Evolutionary conservation across 805 yeast genomes (phyloP).

Genomic region (Starmera pachycereana): DNA sequence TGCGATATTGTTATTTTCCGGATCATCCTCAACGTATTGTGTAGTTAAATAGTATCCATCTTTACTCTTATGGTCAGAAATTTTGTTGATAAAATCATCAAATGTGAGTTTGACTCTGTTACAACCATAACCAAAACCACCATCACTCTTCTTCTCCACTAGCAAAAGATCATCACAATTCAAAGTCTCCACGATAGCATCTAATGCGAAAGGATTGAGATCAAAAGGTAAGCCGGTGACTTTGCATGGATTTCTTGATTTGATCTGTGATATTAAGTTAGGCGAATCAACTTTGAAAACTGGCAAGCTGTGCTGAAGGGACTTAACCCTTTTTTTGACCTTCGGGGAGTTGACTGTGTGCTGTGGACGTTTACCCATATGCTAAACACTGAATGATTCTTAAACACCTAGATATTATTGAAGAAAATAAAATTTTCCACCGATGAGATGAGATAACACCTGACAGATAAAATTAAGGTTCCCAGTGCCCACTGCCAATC

Average conservation of each 20-base stretch:
- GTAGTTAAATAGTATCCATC: slow-evolving; percentile 56
- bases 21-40: slow-evolving; percentile 46
- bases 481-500: too few relatives aligned
- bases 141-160: slow-evolving; percentile 46
- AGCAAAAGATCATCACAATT: slow-evolving; percentile 28
- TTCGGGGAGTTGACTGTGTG: too few relatives aligned
- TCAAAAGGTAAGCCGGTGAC: too few relatives aligned
- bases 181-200: slow-evolving; percentile 27
- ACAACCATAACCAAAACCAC: slow-evolving; percentile 64
- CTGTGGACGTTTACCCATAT: too few relatives aligned
- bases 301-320: too few relatives aligned
- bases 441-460: too few relatives aligned
- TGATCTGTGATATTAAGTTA: slow-evolving; percentile 1
- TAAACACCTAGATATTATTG: too few relatives aligned
- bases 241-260: slow-evolving; percentile 22
- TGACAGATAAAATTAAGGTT: too few relatives aligned
- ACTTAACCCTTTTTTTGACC: too few relatives aligned
- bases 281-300: too few relatives aligned
- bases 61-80: slow-evolving; percentile 23
- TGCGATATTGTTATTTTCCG: slow-evolving; percentile 15
- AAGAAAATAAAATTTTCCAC: too few relatives aligned
- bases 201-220: slow-evolving; percentile 20
- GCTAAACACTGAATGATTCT: too few relatives aligned
- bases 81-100: slow-evolving; percentile 32
- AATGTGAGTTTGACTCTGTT: slow-evolving; percentile 41